Percentiles rank a stretch among this genome's conserved stretches.
Conservation (phyloP, 495 filamentous ascomycete species). For the Daldinia caldariorum region DNA sequence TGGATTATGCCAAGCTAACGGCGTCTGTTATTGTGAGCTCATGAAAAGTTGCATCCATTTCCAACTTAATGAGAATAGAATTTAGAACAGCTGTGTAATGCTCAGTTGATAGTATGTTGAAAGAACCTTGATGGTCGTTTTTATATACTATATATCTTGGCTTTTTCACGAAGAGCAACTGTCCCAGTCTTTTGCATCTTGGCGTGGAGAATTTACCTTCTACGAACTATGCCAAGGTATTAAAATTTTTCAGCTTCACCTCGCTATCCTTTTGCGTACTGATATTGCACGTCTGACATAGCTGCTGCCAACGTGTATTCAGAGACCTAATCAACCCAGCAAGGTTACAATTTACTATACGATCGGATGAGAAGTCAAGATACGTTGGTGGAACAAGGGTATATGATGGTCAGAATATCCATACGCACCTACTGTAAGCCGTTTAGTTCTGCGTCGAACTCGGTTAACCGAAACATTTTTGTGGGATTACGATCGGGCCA, state of each 20-base stretch:
- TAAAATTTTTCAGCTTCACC: conserved; percentile 9
- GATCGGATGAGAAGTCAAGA: not conserved
- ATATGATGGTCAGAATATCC: too few relatives aligned
- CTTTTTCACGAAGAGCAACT: conserved; percentile 17
- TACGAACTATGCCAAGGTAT: conserved; percentile 25
- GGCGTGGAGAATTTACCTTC: conserved; percentile 20
- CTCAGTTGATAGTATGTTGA: not conserved
- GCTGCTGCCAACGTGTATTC: not conserved
- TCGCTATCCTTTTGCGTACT: not conserved
- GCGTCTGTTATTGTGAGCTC: not conserved
- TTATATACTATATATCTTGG: conserved; percentile 36
- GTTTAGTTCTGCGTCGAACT: too few relatives aligned
- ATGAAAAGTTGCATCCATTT: not conserved
- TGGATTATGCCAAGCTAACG: not conserved
- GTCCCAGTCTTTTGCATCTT: conserved; percentile 20
- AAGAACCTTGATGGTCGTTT: conserved; percentile 31
- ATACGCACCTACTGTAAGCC: too few relatives aligned
- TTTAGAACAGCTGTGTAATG: not conserved
- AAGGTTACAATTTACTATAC: not conserved
- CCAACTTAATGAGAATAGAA: not conserved
- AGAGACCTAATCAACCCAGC: not conserved
- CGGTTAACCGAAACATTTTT: too few relatives aligned
- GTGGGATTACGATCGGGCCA: too few relatives aligned
- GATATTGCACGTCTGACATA: not conserved
- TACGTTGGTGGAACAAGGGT: too few relatives aligned